phyloP scores from a whole-genome alignment of 1,284 basidiomycete genomes.

The Cerioporus squamosus region DNA sequence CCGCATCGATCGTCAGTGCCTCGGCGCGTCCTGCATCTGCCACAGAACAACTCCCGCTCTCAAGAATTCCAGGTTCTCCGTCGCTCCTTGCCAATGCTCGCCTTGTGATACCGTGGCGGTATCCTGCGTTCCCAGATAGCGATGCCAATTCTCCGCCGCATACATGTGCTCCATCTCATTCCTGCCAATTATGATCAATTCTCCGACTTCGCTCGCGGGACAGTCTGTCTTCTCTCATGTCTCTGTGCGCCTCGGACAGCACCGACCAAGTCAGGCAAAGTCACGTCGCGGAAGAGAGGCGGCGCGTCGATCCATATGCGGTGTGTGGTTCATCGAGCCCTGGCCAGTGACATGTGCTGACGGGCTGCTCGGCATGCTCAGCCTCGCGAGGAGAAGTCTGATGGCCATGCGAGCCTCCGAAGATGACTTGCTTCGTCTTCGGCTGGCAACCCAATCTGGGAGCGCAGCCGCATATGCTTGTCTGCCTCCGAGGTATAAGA shows the following conservation, averaged over 20 bases:
- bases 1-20: neutral
- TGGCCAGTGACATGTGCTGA: neutral
- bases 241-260: neutral
- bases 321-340: no score
- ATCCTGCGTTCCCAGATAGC: neutral
- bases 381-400: conserved; percentile 11
- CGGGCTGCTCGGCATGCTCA: conserved; percentile 9
- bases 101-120: neutral
- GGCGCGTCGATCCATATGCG: neutral
- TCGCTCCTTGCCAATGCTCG: neutral
- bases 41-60: neutral
- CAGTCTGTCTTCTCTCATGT: neutral
- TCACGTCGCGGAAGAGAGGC: neutral
- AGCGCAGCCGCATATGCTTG: neutral
- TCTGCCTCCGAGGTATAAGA: conserved; percentile 16
- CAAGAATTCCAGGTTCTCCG: conserved; percentile 9
- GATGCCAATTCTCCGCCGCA: conserved; percentile 4
- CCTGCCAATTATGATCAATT: neutral
- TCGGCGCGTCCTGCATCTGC: neutral
- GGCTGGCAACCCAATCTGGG: conserved; percentile 13
- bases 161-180: neutral
- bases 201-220: conserved; percentile 1
- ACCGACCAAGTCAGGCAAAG: neutral
- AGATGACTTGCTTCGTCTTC: conserved; percentile 13
- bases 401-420: conserved; percentile 10